Evolutionary conservation across 371 early-diverging fungal genomes (phyloP), one percentile per base, ranked within the genome.

Genomic region (Blyttiomyces sp.): DNA sequence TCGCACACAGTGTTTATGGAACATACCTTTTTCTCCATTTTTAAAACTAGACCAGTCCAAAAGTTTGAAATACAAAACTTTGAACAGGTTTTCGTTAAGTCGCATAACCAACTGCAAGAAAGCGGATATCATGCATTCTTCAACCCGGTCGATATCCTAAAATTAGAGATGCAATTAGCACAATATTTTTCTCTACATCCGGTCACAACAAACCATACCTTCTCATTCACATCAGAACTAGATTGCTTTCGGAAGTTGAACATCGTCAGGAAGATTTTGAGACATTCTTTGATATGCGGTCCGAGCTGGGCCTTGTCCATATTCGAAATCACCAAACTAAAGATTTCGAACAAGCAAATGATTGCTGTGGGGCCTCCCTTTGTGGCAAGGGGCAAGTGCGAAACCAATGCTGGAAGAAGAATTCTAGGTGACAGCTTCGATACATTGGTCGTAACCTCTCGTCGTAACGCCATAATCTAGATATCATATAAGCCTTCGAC

Each of bases 21-120:
- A 27, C 26, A 21, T 6, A 59, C 63, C 63, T 19, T 65, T 55
- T 68, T 48, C 21, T 23, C 13, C 0, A 69, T 57, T 45, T 33
- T 59, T 54, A 3, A 59, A 73, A 3, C 86, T 88, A 2, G 92
- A 91, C 97, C 97, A 96, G 45, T 93, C 92, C 39, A 91, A 79
- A 21, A 91, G 68, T 76, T 89, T 89, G 63, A 92, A 80, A 82
- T 89, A 95, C 68, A 96, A 64, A 5, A 95, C 95, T 66, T 88
- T 90, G 90, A 97, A 97, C 54, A 89, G 72, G 2, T 86, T 86
- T 70, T 96, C 98, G 74, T 93, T 95, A 65, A 95, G 74, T 78
- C 90, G 91, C 84, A 94, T 83, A 6, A 92, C 88, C 52, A 93
- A 63, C 50, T 85, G 81, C 72, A 91, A 69, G 66, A 95, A 91